A percentile compares a stretch with the other conserved stretches of the same genome.
phyloP scores from a whole-genome alignment of 352 stramenopile species.

The Thalassiosira pacifica region DNA sequence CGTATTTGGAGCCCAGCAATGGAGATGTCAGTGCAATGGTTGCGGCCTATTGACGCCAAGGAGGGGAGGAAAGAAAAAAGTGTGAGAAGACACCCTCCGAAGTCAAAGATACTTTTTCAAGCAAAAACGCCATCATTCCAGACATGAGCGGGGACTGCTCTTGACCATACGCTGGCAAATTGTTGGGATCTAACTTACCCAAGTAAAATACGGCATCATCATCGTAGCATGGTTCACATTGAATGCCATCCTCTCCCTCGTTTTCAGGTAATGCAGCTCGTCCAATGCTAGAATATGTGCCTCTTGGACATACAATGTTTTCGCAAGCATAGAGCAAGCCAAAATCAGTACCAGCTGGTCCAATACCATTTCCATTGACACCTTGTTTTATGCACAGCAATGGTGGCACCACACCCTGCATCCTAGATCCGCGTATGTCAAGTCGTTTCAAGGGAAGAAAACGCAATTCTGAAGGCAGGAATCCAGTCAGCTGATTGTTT shows the following conservation, averaged over 20 bases:
- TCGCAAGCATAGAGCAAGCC: conserved; percentile 64
- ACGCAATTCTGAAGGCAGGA: conserved; percentile 64
- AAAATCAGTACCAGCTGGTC: conserved; percentile 30
- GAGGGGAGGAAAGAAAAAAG: too few relatives aligned
- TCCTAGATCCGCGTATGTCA: conserved; percentile 46
- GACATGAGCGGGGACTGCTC: too few relatives aligned
- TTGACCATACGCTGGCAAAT: too few relatives aligned
- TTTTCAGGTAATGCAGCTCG: conserved; percentile 25
- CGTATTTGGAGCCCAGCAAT: conserved; percentile 42
- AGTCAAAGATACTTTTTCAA: too few relatives aligned
- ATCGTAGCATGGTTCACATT: conserved; percentile 56
- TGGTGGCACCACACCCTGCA: conserved; percentile 62
- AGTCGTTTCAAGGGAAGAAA: conserved; percentile 60
- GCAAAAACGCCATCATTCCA: too few relatives aligned
- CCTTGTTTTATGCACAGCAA: conserved; percentile 67
- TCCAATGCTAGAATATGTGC: conserved; percentile 55
- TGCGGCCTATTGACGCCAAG: conserved; percentile 44
- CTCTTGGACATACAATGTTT: conserved; percentile 63
- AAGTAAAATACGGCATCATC: conserved; percentile 38
- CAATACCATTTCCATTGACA: conserved; percentile 71
- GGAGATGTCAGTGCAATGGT: conserved; percentile 48
- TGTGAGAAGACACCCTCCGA: too few relatives aligned
- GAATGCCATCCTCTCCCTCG: conserved; percentile 30
- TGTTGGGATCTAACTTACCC: too few relatives aligned
- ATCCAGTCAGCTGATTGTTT: conserved; percentile 65